Conservation (phyloP, 2,329 filamentous ascomycete genomes). For the Colletotrichum liaoningense region DNA sequence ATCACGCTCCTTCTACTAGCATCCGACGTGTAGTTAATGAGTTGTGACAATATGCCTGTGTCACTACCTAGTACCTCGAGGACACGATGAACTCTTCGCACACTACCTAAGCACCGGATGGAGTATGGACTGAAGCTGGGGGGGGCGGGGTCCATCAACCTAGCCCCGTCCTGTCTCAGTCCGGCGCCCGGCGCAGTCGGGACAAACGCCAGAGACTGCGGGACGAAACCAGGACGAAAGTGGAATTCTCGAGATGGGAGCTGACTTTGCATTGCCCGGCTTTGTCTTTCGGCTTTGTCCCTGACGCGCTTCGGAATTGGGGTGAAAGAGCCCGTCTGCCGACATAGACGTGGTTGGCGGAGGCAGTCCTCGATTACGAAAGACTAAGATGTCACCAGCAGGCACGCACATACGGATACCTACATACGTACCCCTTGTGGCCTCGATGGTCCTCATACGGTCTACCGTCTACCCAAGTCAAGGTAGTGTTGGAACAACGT, state of each 20-base stretch:
- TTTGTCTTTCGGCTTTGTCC: conserved; percentile 20
- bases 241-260: background rate
- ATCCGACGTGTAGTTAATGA: background rate
- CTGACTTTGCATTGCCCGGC: background rate
- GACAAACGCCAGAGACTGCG: conserved; percentile 1
- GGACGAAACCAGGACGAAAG: conserved; percentile 6
- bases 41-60: background rate
- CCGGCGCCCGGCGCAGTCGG: conserved; percentile 18
- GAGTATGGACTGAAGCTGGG: background rate
- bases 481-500: background rate
- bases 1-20: background rate
- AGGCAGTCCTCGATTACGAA: no score
- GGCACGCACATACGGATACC: no score
- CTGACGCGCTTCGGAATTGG: conserved; percentile 11
- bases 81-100: background rate
- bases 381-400: no score
- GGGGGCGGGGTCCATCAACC: background rate
- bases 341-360: no score
- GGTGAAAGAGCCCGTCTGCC: background rate
- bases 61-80: background rate
- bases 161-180: conserved; percentile 17
- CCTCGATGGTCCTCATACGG: background rate
- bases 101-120: background rate
- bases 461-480: background rate
- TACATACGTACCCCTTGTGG: no score